Evolutionary conservation across 2,329 filamentous ascomycete species (phyloP).

Genomic region (Paecilomyces formosus): DNA sequence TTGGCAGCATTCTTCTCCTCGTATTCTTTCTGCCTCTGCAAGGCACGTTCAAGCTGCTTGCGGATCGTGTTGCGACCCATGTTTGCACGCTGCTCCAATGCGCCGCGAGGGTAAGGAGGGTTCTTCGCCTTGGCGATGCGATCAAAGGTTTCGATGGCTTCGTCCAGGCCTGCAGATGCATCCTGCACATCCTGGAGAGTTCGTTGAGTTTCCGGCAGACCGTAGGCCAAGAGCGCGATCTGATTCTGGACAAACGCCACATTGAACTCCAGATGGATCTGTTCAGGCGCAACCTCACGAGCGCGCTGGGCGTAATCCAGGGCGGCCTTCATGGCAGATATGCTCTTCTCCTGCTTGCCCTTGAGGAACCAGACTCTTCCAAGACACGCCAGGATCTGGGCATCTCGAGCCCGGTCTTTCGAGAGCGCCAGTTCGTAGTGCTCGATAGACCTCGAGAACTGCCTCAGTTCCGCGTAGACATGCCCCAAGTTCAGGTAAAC

Average conservation of each 20-base stretch:
- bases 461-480: slow-evolving; percentile 81
- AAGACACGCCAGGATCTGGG: slow-evolving; percentile 74
- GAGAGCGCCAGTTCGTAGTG: slow-evolving; percentile 80
- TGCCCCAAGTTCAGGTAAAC: slow-evolving; percentile 92
- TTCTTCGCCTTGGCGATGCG: slow-evolving; percentile 54
- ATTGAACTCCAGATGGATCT: slow-evolving; percentile 92
- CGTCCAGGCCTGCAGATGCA: slow-evolving; percentile 71
- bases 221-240: slow-evolving; percentile 73
- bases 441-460: slow-evolving; percentile 87
- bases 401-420: slow-evolving; percentile 71
- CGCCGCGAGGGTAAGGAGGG: slow-evolving; percentile 80
- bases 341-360: slow-evolving; percentile 60
- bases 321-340: slow-evolving; percentile 56
- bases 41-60: slow-evolving; percentile 79
- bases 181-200: slow-evolving; percentile 73
- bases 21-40: slow-evolving; percentile 80
- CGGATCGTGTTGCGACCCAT: slow-evolving; percentile 96
- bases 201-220: slow-evolving; percentile 66
- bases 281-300: slow-evolving; percentile 68
- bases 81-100: slow-evolving; percentile 90
- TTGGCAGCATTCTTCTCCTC: slow-evolving; percentile 89
- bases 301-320: slow-evolving; percentile 60
- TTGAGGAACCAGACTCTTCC: slow-evolving; percentile 81
- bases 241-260: slow-evolving; percentile 97
- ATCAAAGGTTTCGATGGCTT: slow-evolving; percentile 66